phyloP scores from a whole-genome alignment of 768 basidiomycete species.

The Guyanaporus albipodus region DNA sequence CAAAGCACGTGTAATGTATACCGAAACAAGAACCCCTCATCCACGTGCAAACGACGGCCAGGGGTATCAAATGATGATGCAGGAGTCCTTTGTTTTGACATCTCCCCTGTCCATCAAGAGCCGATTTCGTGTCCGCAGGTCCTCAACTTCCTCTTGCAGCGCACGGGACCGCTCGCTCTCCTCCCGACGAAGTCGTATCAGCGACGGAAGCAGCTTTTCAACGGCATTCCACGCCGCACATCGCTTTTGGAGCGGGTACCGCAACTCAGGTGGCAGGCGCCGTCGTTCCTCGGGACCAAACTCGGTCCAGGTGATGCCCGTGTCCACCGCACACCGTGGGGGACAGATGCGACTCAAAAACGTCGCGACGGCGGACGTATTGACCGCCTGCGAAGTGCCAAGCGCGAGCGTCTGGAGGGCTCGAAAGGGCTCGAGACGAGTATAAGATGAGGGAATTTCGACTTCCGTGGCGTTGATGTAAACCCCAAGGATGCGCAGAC shows the following conservation, averaged over 20 bases:
- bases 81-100: conserved; percentile 23
- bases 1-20: too few relatives aligned
- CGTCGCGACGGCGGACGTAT: conserved; percentile 43
- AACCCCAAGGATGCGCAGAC: conserved; percentile 34
- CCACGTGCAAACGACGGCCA: too few relatives aligned
- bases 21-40: too few relatives aligned
- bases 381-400: conserved; percentile 46
- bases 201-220: conserved; percentile 38
- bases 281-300: conserved; percentile 14
- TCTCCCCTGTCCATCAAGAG: conserved; percentile 38
- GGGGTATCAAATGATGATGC: conserved; percentile 28
- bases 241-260: conserved; percentile 18
- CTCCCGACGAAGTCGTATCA: conserved; percentile 41
- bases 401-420: conserved; percentile 35
- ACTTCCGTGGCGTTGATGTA: conserved; percentile 34
- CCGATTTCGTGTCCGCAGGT: conserved; percentile 43
- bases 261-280: conserved; percentile 2
- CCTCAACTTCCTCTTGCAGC: conserved; percentile 46
- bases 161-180: conserved; percentile 38
- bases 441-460: conserved; percentile 10
- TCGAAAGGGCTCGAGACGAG: conserved; percentile 17
- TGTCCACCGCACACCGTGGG: conserved; percentile 37
- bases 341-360: conserved; percentile 54
- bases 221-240: conserved; percentile 42
- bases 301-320: conserved; percentile 47